Base-by-base conservation (phyloP, 768 basidiomycete genomes). In the Chalciporus piperatus region DNA sequence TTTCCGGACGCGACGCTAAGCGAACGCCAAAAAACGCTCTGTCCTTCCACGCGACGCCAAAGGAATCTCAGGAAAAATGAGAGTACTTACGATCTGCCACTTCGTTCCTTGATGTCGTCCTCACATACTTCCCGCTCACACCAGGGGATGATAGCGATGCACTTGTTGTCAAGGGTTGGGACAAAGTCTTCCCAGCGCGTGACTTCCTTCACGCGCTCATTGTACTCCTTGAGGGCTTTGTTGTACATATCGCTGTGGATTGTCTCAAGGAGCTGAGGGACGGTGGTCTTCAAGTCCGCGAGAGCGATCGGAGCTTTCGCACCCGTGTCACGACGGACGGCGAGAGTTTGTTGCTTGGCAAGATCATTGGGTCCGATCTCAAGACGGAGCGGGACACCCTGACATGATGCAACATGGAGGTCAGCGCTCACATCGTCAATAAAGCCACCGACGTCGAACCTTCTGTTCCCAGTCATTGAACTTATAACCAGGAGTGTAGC, bases 381-480 rank as follows among this genome's bases (percentile, higher is more conserved):
- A 56, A 99, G 87, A 58, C 97, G 93, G 56, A 99, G 78, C 12
- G 97, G 97, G 39, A 98, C 94, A 67, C 97, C 97, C 89, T 94
- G 59, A 38, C 52, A n/a, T n/a, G n/a, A n/a, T n/a, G 53, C n/a
- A 32, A 10, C 13, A 32, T 27, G 30, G 47, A 41, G 40, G 27
- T 39, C 35, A 3, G 33, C 41, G 35, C n/a, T 28, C 35, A 4
- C 2, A 40, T 43, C 8, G 35, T 11, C 13, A 11, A 38, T 42
- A 35, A 53, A 14, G 56, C 32, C 23, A 16, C 38, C 47, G 45
- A 39, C 12, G 50, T 53, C 72, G 42, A 54, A 89, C 92, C 83
- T 96, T 92, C 72, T 98, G 88, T 75, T 99, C 97, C 94, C 96
- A 98, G 63, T 98, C 92, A 67, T 98, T 97, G 77, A 97, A 99